Base-by-base conservation (phyloP, 2,329 filamentous ascomycete species). In the Fusarium sp. region DNA sequence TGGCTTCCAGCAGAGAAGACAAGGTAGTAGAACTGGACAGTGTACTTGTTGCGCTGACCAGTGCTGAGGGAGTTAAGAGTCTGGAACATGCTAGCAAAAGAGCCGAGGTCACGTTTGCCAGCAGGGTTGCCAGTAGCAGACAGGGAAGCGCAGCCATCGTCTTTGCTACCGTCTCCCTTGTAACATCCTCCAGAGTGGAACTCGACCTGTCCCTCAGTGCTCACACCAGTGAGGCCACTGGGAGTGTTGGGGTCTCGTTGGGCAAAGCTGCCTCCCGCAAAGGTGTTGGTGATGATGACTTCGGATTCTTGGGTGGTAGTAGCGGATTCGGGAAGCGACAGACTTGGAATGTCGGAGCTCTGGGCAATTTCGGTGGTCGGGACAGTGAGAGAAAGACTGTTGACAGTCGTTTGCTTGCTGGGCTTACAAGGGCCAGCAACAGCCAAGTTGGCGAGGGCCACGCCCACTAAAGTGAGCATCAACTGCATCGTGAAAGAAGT, bases 71-170 rank as follows among this genome's bases (percentile, higher is more conserved):
- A 46, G 1, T 18, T 50, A 2, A 69, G 46, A 6, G 41, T 48
- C 21, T 60, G 60, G 20, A 42, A 68, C 7, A 69, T 50, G 3
- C 59, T 59, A 4, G 55, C 66, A 28, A 60, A 54, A 0, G 64
- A 37, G 2, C 54, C 46, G 0, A 55, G 9, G 5, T 25, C 32
- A 42, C 66, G 59, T 21, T 63, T 63, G n/a, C 37, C 30, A n/a
- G 23, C 18, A 0, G 55, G n/a, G 3, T 40, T 65, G 1, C 46
- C 59, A 6, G 30, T 34, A 0, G 64, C 64, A 7, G 34, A 45
- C 42, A 68, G 30, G 8, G 64, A 48, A 37, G 59, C 64, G 4
- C 66, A 68, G 2, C 64, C 59, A 30, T 68, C 37, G 3, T 68
- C 66, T 0, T 14, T 7, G 13, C 66, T 69, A 1, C 50, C 50